Evolutionary conservation across 257 asterid genomes (phyloP), one percentile per base, ranked within the genome.

Genomic region (Plantago ovata): DNA sequence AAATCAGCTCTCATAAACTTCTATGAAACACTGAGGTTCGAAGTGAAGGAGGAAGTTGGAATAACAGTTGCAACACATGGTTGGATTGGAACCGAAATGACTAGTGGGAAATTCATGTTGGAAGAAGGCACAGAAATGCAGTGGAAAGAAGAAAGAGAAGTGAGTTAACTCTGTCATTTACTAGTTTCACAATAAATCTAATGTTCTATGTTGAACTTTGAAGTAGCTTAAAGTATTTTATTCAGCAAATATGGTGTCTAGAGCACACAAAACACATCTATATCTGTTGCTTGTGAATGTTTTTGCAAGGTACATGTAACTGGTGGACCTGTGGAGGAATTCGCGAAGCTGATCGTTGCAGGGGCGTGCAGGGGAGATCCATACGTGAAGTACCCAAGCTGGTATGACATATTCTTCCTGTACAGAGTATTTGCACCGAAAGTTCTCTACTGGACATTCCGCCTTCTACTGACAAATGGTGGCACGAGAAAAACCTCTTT

Each of bases 51-150:
- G 11, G 93, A 85, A 22, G 84, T 91, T 10, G 92, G 98, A 47
- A 79, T 91, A 50, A 91, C 98, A 0, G 75, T 91, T 2, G 92
- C 98, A 2, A 91, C 96, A 0, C 95, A 85, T 16, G 95, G 96
- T 23, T 91, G 98, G 95, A 73, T 91, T 3, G 95, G 96, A 52
- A 77, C 94, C 0, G 96, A 91, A 63, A 81, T 83, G 80, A 66
- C 73, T 28, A 71, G 80, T 18, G 96, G 98, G 3, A 85, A 78
- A 48, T 74, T 91, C 74, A 74, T 83, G 92, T 68, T 87, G 67
- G 98, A 91, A 67, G 96, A 91, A 76, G 98, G 95, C 15, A 94
- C 96, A 0, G 95, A 91, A 64, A 85, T 91, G 96, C 98, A 87
- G 53, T 91, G 98, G 95, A 91, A 83, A 65, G 98, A 91, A 77